Conservation (phyloP, 495 filamentous ascomycete genomes). For the Penicillium paxilli region DNA sequence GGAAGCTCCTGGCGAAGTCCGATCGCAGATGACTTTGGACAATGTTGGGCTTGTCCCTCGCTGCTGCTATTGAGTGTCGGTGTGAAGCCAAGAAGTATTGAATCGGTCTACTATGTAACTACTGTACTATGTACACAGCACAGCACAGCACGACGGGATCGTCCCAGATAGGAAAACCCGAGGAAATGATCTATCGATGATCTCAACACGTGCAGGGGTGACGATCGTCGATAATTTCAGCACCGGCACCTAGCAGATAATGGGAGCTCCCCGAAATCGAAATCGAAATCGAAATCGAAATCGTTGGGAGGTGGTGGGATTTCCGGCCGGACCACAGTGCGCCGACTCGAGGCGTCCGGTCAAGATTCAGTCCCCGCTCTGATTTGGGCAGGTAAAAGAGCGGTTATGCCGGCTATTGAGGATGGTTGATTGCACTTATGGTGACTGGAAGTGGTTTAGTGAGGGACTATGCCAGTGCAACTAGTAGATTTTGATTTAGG, state of each 20-base stretch:
- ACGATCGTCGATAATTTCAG: neutral
- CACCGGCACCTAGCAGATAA: neutral
- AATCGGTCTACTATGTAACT: neutral
- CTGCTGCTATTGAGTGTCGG: neutral
- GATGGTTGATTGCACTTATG: neutral
- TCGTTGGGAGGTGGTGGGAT: too few relatives aligned
- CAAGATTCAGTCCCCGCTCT: neutral
- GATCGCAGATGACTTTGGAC: neutral
- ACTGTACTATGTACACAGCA: neutral
- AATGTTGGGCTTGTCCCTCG: too few relatives aligned
- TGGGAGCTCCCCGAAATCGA: neutral
- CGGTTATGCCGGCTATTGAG: conserved; percentile 1
- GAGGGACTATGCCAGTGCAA: neutral
- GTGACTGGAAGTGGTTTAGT: neutral
- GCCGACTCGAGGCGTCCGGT: neutral
- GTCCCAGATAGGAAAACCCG: conserved; percentile 1
- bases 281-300: too few relatives aligned
- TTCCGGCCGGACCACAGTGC: neutral
- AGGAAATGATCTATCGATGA: neutral
- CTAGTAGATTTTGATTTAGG: neutral
- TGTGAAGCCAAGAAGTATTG: neutral
- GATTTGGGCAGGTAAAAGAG: neutral
- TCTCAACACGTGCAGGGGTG: neutral
- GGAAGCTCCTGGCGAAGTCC: conserved; percentile 1
- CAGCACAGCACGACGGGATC: neutral